These are phyloP conservation scores for Boechera stricta DNA, from an alignment of 345 rosid species.

Conservation along the genomic window DNA sequence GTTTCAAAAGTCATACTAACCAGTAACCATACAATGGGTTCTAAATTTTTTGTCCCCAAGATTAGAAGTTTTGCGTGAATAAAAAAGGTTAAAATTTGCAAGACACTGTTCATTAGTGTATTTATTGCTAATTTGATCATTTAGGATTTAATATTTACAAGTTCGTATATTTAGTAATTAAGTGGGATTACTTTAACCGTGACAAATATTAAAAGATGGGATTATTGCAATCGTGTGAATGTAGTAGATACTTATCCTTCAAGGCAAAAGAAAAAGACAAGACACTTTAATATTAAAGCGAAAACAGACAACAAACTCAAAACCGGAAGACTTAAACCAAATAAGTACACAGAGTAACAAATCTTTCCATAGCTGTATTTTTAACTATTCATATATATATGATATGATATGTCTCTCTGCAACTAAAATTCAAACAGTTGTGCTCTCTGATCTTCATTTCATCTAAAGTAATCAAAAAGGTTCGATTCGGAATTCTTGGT, in stretches of 20 bases:
- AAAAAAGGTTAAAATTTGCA: neutral
- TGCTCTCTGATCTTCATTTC: neutral
- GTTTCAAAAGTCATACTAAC: too few species aligned
- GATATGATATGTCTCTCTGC: neutral
- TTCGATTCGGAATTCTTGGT: neutral
- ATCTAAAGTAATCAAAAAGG: neutral
- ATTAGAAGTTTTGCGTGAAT: neutral
- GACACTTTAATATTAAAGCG: neutral
- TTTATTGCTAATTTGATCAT: neutral
- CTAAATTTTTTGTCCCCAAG: neutral
- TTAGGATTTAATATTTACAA: neutral
- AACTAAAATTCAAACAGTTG: neutral
- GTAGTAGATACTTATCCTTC: conserved; percentile 20
- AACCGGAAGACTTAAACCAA: conserved; percentile 26
- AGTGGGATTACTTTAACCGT: neutral
- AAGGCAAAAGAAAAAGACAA: conserved; percentile 13
- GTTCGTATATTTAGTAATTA: neutral
- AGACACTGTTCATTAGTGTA: conserved; percentile 6
- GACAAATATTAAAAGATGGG: neutral
- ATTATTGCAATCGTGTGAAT: conserved; percentile 1
- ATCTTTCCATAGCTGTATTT: neutral
- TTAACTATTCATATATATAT: neutral
- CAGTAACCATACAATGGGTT: too few species aligned
- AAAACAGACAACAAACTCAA: conserved; percentile 32
- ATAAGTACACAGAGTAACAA: conserved; percentile 23